Evolutionary conservation across 805 yeast genomes (phyloP), one percentile per base, ranked within the genome.

Genomic region (Danielia oregonensis): DNA sequence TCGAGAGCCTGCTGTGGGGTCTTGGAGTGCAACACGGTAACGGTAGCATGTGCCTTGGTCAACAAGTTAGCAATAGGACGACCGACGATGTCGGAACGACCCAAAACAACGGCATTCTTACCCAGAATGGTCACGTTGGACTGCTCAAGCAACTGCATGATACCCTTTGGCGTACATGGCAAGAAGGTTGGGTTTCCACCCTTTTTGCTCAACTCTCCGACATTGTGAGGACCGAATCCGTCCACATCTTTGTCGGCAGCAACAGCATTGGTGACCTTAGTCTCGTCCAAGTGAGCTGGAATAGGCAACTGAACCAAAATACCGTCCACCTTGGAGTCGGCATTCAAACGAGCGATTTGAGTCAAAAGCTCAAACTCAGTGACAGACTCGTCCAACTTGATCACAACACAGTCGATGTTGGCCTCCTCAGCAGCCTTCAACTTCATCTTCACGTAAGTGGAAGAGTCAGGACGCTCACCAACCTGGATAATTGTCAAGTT

Each of bases 91-190:
- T 85, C 91, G 24, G 89, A 82, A 63, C 95, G 74, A 31, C 95
- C 95, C 43, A 85, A 64, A 15, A 85, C 88, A 26, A 85, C 93
- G n/a, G 89, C 91, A 51, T 77, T 72, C 40, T 79, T 73, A 43
- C 93, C 93, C 21, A 63, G 54, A 29, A 84, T 54, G 6, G 63
- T 58, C 15, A 82, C 72, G 13, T 76, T 72, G 21, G 83, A 68
- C 43, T 74, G 70, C 44, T 75, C 63, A 39, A 85, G 64, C 43
- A 85, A 64, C 51, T 76, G 74, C 61, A 85, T 73, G 48, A 83
- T 78, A 17, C 94, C 95, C 58, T 82, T 74, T 33, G 95, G 95
- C 14, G 95, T 85, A 57, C 94, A 85, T 25, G 95, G 94, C 51
- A 81, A 65, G 59, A 79, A 85, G 37, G 58, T 57, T 24, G 94